Base-by-base conservation (phyloP, 148 eudicot genomes). In the Silene uniflora region DNA sequence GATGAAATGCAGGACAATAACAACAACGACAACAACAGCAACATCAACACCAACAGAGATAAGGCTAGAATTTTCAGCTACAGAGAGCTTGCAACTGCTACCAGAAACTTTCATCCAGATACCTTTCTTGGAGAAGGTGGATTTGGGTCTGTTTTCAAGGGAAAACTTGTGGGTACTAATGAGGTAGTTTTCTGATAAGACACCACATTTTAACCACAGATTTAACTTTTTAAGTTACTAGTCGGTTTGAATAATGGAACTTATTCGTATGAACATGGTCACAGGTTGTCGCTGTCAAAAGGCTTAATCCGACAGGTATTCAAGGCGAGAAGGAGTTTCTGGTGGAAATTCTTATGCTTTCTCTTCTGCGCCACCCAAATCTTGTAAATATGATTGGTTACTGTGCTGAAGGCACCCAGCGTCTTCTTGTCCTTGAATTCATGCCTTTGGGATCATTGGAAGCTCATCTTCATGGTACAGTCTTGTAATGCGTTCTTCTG, bases 291-390 rank as follows among this genome's bases (percentile, higher is more conserved):
- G 94, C 94, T 73, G 87, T 88, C 27, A 90, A 90, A 75, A 75
- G 62, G 78, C 82, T 90, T 49, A 85, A 90, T 83, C 85, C 81
- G 65, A 64, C 77, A 27, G 94, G 91, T 67, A 59, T 77, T 77
- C 94, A 90, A 84, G 93, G 91, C 39, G 91, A 83, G 32, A 88
- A 85, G 70, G 91, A 88, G 77, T 88, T 90, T 67, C 63, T 88
- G 13, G 89, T 88, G 71, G 91, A 90, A 78, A 76, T 90, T 79
- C 85, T 84, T 75, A 90, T 88, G 90, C 88, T 88, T 19, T 84
- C 90, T 73, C 89, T 85, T 76, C 44, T 87, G 25, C 80, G 85
- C 29, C 95, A 90, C 81, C 86, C 89, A 46, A 90, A 90, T 73
- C 90, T 90, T 22, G 89, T 90, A 62, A 78, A 83, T 74, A 62